phyloP scores from a whole-genome alignment of 345 rosid genomes.

The Triadica sebifera region DNA sequence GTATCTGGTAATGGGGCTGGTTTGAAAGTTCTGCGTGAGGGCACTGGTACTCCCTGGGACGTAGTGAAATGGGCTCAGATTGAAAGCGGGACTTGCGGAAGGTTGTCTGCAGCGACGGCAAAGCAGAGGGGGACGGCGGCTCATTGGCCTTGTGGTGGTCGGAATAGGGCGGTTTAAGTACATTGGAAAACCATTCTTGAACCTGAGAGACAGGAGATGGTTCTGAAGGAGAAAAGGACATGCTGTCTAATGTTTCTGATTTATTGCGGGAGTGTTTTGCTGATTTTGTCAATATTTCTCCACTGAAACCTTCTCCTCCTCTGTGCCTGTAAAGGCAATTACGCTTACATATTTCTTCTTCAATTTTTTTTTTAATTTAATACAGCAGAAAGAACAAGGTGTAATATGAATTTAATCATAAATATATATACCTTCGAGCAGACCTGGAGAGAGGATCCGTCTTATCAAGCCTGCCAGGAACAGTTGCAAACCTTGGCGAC shows the following conservation, averaged over 20 bases:
- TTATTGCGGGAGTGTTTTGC: conserved; percentile 43
- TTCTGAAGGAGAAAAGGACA: conserved; percentile 18
- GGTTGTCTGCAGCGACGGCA: conserved; percentile 45
- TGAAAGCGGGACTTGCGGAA: conserved; percentile 52
- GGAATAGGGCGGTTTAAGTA: conserved; percentile 30
- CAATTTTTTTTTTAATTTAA: neutral
- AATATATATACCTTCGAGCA: conserved; percentile 50
- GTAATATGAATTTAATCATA: too few relatives aligned
- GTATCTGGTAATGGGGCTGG: conserved; percentile 21
- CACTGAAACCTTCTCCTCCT: conserved; percentile 47
- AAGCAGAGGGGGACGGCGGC: conserved; percentile 3
- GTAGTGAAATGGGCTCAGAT: conserved; percentile 22
- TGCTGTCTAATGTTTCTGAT: conserved; percentile 24
- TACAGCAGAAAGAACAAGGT: too few relatives aligned
- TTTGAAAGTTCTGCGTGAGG: conserved; percentile 36
- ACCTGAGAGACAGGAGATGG: conserved; percentile 35
- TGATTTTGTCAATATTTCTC: conserved; percentile 52
- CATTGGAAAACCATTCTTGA: conserved; percentile 49
- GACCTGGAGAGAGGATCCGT: conserved; percentile 64
- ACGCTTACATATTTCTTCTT: neutral
- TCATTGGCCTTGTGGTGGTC: conserved; percentile 13
- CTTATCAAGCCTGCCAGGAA: conserved; percentile 42
- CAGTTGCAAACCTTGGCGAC: conserved; percentile 46
- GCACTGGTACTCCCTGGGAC: conserved; percentile 27
- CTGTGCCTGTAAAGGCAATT: conserved; percentile 38